Percentiles rank a stretch among this genome's conserved stretches.
Conservation (phyloP, 225 moss, liverwort and hornwort species). For the Pseudisothecium myosuroides region DNA sequence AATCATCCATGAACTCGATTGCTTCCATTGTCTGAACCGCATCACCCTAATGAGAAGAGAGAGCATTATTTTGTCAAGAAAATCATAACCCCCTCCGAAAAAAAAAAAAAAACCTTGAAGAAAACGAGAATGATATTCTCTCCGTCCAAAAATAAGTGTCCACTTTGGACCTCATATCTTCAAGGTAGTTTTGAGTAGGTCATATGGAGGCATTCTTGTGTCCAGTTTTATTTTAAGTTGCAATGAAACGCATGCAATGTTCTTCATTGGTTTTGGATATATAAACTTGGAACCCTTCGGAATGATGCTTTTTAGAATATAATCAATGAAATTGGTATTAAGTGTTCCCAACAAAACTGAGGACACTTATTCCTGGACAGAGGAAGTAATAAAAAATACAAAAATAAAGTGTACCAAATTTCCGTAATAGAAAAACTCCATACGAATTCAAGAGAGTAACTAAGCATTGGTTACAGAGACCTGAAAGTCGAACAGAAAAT, state of each 20-base stretch:
- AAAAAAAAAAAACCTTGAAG: not conserved
- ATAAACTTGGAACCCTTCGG: not conserved
- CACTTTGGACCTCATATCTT: not conserved
- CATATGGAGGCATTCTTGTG: not conserved
- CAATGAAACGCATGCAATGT: not conserved
- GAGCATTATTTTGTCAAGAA: not conserved
- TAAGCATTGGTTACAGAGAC: not conserved
- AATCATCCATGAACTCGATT: constrained; percentile 13
- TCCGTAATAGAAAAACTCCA: not conserved
- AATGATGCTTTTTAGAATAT: not conserved
- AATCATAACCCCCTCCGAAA: not conserved
- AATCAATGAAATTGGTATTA: not conserved
- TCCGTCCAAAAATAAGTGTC: not conserved
- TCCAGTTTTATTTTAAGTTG: not conserved
- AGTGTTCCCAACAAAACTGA: not conserved
- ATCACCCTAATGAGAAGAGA: not conserved
- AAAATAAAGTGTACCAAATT: not conserved
- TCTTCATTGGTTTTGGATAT: not conserved
- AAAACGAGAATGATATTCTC: not conserved
- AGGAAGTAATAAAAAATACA: not conserved
- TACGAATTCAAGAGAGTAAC: not conserved
- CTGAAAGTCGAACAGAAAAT: not conserved
- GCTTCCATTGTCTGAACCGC: not conserved
- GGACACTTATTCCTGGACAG: not conserved
- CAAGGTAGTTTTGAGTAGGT: not conserved